A percentile compares a stretch with the other conserved stretches of the same genome.
Evolutionary conservation across 352 stramenopile species (phyloP).

Genomic region (Globisporangium abappressorium): DNA sequence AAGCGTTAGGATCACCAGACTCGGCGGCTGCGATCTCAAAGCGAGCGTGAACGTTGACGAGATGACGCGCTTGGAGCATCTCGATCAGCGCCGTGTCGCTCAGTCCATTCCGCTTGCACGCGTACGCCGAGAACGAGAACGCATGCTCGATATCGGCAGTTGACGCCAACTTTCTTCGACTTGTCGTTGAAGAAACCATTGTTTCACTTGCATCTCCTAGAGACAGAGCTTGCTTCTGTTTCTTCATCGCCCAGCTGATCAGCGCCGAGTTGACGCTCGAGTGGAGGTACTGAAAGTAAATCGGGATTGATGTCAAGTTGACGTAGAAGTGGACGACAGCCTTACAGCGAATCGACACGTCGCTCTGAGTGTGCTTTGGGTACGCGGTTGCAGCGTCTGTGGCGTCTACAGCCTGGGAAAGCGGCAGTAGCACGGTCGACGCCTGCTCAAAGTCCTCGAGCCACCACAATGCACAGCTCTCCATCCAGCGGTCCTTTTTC

Average conservation of each 20-base stretch:
- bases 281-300: slow-evolving; percentile 84
- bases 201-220: neutral
- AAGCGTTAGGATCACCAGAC: slow-evolving; percentile 1
- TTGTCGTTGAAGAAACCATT: neutral
- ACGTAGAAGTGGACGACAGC: slow-evolving; percentile 69
- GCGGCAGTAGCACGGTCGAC: slow-evolving; percentile 56
- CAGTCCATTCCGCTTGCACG: slow-evolving; percentile 80
- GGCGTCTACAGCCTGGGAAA: slow-evolving; percentile 66
- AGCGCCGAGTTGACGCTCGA: slow-evolving; percentile 62
- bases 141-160: slow-evolving; percentile 80
- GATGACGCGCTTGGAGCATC: slow-evolving; percentile 81
- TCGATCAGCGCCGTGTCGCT: slow-evolving; percentile 82
- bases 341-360: slow-evolving; percentile 39
- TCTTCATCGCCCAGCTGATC: slow-evolving; percentile 61
- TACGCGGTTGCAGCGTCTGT: neutral
- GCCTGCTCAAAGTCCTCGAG: slow-evolving; percentile 85
- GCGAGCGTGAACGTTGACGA: slow-evolving; percentile 74
- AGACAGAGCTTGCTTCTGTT: slow-evolving; percentile 11
- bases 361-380: slow-evolving; percentile 14
- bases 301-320: slow-evolving; percentile 79
- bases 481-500: slow-evolving; percentile 65
- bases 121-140: slow-evolving; percentile 78
- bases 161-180: slow-evolving; percentile 35
- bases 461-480: slow-evolving; percentile 82
- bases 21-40: slow-evolving; percentile 49